These are phyloP conservation scores for Simplicillium aogashimaense DNA, from an alignment of 2,329 filamentous ascomycete species.

Conservation along the genomic window DNA sequence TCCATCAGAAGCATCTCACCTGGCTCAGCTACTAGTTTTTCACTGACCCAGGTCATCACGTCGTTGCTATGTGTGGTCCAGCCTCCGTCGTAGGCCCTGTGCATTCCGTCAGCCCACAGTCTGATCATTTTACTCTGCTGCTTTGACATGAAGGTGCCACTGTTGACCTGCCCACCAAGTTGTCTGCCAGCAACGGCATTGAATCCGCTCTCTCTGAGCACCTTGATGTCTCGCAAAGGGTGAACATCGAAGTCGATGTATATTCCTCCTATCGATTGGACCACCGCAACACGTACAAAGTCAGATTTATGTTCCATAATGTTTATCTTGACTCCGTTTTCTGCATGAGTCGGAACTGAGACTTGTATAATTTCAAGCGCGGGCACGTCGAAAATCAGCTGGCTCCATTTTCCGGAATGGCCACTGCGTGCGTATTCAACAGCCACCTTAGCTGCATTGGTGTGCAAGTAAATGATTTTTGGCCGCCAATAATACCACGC, in stretches of 20 bases:
- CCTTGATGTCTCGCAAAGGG: slow-evolving; percentile 6
- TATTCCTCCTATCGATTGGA: slow-evolving; percentile 8
- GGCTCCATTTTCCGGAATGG: too few relatives aligned
- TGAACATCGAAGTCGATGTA: slow-evolving; percentile 10
- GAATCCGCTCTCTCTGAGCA: slow-evolving; percentile 8
- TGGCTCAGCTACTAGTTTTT: slow-evolving; percentile 30
- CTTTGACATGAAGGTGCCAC: slow-evolving; percentile 8
- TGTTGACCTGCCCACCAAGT: slow-evolving; percentile 6
- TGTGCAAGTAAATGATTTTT: too few relatives aligned
- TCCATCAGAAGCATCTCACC: slow-evolving; percentile 13
- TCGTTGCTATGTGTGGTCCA: slow-evolving; percentile 14
- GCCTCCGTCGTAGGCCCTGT: slow-evolving; percentile 12
- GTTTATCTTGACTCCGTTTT: slow-evolving; percentile 3
- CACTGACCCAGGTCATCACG: slow-evolving; percentile 19
- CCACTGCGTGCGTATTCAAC: too few relatives aligned
- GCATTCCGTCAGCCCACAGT: slow-evolving; percentile 6
- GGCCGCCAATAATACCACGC: too few relatives aligned
- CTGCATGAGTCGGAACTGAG: too few relatives aligned
- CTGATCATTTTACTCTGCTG: neutral
- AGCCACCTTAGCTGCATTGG: too few relatives aligned
- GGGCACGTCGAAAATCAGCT: too few relatives aligned
- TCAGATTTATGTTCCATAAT: slow-evolving; percentile 12
- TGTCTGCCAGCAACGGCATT: slow-evolving; percentile 6
- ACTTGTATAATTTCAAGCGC: too few relatives aligned
- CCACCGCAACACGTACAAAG: slow-evolving; percentile 11